Evolutionary conservation across 305 asterid genomes (phyloP).

Genomic region (Plantago coronopus): DNA sequence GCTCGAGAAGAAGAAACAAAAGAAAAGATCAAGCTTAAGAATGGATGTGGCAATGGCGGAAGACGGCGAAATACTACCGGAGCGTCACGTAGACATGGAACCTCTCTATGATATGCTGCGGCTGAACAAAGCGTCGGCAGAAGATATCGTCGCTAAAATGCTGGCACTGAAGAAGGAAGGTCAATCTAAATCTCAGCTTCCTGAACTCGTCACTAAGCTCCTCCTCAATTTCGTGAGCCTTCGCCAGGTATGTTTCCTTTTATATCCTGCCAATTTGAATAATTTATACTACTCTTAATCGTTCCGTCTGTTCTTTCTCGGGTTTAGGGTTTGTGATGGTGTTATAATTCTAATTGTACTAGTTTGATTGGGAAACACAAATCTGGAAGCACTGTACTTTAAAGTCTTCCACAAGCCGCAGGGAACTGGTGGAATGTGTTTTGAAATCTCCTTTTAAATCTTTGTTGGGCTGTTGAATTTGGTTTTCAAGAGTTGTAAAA

Average conservation of each 20-base stretch:
- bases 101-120: constrained; percentile 65
- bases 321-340: too few relatives aligned
- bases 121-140: constrained; percentile 60
- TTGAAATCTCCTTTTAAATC: too few relatives aligned
- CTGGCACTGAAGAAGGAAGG: constrained; percentile 59
- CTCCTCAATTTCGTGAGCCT: constrained; percentile 78
- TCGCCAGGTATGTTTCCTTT: constrained; percentile 64
- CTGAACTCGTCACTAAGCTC: constrained; percentile 70
- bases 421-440: too few relatives aligned
- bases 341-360: too few relatives aligned
- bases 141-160: constrained; percentile 72
- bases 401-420: too few relatives aligned
- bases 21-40: not conserved
- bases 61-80: constrained; percentile 89
- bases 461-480: too few relatives aligned
- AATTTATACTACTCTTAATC: too few relatives aligned
- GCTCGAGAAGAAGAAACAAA: too few relatives aligned
- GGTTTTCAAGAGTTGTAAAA: too few relatives aligned
- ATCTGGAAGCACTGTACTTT: too few relatives aligned
- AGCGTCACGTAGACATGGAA: constrained; percentile 69
- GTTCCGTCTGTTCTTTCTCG: too few relatives aligned
- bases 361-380: too few relatives aligned
- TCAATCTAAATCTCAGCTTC: constrained; percentile 55
- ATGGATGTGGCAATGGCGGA: constrained; percentile 81
- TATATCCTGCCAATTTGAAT: not conserved